Base-by-base conservation (phyloP, 2,329 filamentous ascomycete species). In the Botrytis pseudocinerea region DNA sequence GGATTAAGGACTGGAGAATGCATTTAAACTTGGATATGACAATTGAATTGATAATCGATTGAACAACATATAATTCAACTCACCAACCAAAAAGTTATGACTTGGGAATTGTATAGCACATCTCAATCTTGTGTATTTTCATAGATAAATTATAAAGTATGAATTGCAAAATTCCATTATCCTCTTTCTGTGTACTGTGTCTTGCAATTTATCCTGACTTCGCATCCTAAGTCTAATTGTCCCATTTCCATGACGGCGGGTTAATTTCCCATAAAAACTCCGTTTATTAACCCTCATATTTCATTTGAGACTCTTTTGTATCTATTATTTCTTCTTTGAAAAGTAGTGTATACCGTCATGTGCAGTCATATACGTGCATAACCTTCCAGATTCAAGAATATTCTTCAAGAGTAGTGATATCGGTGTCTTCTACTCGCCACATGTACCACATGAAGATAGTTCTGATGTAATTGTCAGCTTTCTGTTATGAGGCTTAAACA, bases 391-490 rank as follows among this genome's bases (percentile, higher is more conserved):
- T 6, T 69, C 18, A 69, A 25, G 65, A 28, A 32, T 63, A 62
- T 35, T 40, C 68, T 16, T 89, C 88, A 81, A 91, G 80, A 4
- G 87, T 87, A 75, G 86, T 89, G 40, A 95, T 83, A 82, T 97
- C 92, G 6, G 94, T 93, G 80, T 94, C 90, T 80, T 92, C 92
- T 18, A 95, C 90, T 74, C 92, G 86, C 95, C 95, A 98, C 93
- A 97, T 97, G 81, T 97, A 97, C 95, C 95, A 98, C 95, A 98
- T 98, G 80, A 97, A 97, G 61, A 98, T 81, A 78, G 92, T 96
- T 80, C 95, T 91, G 70, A 8, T 28, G 60, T 5, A 68, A 1
- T n/a, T 40, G 42, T 70, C 40, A 70, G 69, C 35, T 40, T 35
- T 44, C 5, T n/a, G 38, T 44, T 28, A 63, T 32, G n/a, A 16